Evolutionary conservation across 202 grass and related monocot genomes (phyloP).

Genomic region (Elaeis oleifera): DNA sequence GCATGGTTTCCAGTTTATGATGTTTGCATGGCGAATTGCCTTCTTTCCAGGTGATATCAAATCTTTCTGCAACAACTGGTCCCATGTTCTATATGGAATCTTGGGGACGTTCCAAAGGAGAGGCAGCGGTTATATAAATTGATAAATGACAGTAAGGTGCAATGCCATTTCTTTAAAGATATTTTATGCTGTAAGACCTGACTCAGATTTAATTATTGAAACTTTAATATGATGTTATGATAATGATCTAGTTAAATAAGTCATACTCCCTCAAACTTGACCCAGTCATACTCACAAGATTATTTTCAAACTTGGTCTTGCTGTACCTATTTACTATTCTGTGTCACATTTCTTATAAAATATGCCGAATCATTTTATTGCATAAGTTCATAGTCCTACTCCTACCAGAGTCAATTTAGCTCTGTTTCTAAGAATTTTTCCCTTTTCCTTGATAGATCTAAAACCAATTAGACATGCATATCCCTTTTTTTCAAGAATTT

Average conservation of each 20-base stretch:
- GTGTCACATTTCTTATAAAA: no score
- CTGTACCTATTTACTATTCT: no score
- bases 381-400: no score
- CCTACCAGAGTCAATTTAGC: no score
- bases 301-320: no score
- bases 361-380: no score
- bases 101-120: conserved; percentile 77
- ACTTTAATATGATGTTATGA: not conserved
- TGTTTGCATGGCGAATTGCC: not conserved
- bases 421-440: no score
- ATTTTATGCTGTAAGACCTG: not conserved
- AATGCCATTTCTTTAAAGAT: conserved; percentile 3
- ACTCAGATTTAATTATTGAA: not conserved
- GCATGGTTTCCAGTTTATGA: not conserved
- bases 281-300: no score
- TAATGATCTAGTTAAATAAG: conserved; percentile 1
- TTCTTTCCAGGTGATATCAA: conserved; percentile 68
- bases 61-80: conserved; percentile 72
- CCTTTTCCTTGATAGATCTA: no score
- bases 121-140: conserved; percentile 69
- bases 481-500: no score
- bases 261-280: no score
- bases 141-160: conserved; percentile 79
- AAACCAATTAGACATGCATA: no score
- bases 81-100: conserved; percentile 72